Percentiles rank a stretch among this genome's conserved stretches.
phyloP scores from a whole-genome alignment of 1,284 basidiomycete genomes.

The Termitomyces sp. region DNA sequence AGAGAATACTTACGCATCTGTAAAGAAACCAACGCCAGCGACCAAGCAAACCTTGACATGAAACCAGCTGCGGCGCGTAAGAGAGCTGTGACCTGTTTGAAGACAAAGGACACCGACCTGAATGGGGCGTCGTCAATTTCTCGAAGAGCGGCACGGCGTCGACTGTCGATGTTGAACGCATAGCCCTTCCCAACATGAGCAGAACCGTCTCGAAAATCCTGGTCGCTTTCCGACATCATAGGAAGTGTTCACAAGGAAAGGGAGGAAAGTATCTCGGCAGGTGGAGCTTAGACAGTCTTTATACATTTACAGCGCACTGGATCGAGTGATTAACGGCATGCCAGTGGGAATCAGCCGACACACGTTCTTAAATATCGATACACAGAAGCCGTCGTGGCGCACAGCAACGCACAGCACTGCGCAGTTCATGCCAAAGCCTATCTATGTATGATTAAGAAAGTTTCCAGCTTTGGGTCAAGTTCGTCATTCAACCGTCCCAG shows the following conservation, averaged over 20 bases:
- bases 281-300: not conserved
- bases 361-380: too few relatives aligned
- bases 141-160: slow-evolving; percentile 45
- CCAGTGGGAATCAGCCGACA: too few relatives aligned
- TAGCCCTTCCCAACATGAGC: not conserved
- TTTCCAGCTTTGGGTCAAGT: too few relatives aligned
- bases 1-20: slow-evolving; percentile 56
- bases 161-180: not conserved
- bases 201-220: not conserved
- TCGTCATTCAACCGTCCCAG: too few relatives aligned
- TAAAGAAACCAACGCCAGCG: slow-evolving; percentile 80
- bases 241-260: not conserved
- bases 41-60: slow-evolving; percentile 71
- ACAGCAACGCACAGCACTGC: too few relatives aligned
- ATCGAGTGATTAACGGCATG: too few relatives aligned
- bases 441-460: too few relatives aligned
- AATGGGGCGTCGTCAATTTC: slow-evolving; percentile 76
- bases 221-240: not conserved
- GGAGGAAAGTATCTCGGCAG: not conserved
- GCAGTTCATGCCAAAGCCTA: too few relatives aligned
- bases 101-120: slow-evolving; percentile 32
- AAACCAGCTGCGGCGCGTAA: slow-evolving; percentile 40
- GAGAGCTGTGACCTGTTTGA: not conserved
- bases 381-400: too few relatives aligned
- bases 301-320: too few relatives aligned